These are phyloP conservation scores for Priceomyces fermenticarens DNA, from an alignment of 805 yeast genomes.

Conservation along the genomic window DNA sequence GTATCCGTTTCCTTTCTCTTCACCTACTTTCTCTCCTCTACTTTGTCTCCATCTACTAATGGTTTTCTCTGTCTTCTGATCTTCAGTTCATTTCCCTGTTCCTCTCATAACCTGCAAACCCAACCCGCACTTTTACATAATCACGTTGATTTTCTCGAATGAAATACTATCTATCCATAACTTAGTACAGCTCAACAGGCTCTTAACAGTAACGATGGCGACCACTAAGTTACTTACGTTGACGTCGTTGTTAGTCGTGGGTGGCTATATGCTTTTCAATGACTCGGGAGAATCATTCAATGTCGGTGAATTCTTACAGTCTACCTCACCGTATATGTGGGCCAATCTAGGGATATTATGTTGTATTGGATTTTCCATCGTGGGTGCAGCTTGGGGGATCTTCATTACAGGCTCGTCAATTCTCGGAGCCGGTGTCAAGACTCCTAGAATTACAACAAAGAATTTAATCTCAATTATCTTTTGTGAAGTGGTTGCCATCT, in stretches of 20 bases:
- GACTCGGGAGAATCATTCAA: slow-evolving; percentile 91
- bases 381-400: slow-evolving; percentile 99
- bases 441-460: slow-evolving; percentile 96
- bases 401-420: slow-evolving; percentile 93
- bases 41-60: too few relatives aligned
- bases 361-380: slow-evolving; percentile 91
- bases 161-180: not conserved
- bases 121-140: too few relatives aligned
- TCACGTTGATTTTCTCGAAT: too few relatives aligned
- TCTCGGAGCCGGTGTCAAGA: slow-evolving; percentile 96
- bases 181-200: not conserved
- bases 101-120: too few relatives aligned
- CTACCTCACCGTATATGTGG: slow-evolving; percentile 96
- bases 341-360: slow-evolving; percentile 84
- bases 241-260: slow-evolving; percentile 35
- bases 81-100: too few relatives aligned
- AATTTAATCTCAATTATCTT: slow-evolving; percentile 94
- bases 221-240: slow-evolving; percentile 19
- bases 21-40: too few relatives aligned
- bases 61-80: too few relatives aligned
- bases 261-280: slow-evolving; percentile 74
- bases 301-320: slow-evolving; percentile 80
- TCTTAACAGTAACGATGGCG: slow-evolving; percentile 4
- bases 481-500: slow-evolving; percentile 98
- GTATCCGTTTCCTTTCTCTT: too few relatives aligned